Evolutionary conservation across 331 rosid species (phyloP), one percentile per base, ranked within the genome.

Genomic region (Quercus phellos): DNA sequence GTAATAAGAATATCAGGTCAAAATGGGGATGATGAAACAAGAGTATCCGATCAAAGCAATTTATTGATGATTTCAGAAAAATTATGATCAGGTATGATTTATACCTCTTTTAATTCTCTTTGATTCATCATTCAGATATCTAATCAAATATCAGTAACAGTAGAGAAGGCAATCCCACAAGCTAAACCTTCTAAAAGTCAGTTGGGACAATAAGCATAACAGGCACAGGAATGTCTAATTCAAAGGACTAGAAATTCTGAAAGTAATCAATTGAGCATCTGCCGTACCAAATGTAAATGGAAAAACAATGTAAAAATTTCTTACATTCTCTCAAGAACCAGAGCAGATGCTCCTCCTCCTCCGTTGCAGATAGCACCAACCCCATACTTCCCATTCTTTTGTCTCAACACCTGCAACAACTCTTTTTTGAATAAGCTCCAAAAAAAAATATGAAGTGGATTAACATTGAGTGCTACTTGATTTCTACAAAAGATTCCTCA

Each of bases 271-370:
- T 26, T 59, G 64, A 73, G 70, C 55, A 54, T 55, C 77, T 51
- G 76, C 73, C 75, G 53, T 56, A 60, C 27, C 78, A 81, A 79
- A 74, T 32, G 55, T 27, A 70, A 75, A 77, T 18, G 61, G 64
- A 8, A 7, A 38, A 38, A 38, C 46, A 38, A 38, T 0, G 3
- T 38, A 8, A 35, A 34, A 35, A 38, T 8, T 38, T 38, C 94
- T 90, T 90, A 94, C 98, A 86, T 75, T 77, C 87, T 87, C 88
- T 94, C 98, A 79, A 94, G 43, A 46, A 92, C 98, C 72, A 94
- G 84, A n/a, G 99, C 90, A 58, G 99, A 94, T 34, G 99, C 98
- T 16, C 99, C 99, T 67, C 99, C 99, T 82, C 98, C 99, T 18
- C 99, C 99, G 35, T 94, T 94, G 90, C 99, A 94, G 74, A 94